These are phyloP conservation scores for Phytophthora pini DNA, from an alignment of 352 stramenopile species.

Conservation along the genomic window DNA sequence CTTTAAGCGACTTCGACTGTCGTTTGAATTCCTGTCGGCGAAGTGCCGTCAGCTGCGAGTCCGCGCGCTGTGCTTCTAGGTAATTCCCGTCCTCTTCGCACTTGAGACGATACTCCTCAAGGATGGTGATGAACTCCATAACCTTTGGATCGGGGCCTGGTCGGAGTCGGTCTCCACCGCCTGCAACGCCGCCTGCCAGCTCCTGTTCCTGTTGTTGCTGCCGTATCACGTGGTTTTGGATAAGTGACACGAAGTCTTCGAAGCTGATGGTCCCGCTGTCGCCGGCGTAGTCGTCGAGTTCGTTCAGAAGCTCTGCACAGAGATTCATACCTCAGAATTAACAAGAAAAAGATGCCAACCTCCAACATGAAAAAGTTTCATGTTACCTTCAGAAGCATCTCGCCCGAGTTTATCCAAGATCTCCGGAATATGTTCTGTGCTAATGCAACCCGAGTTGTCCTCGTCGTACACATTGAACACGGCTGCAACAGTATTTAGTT, in stretches of 20 bases:
- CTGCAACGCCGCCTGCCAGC: slow-evolving; percentile 31
- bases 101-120: slow-evolving; percentile 95
- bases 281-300: slow-evolving; percentile 65
- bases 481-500: slow-evolving; percentile 35
- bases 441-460: slow-evolving; percentile 59
- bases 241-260: slow-evolving; percentile 67
- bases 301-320: slow-evolving; percentile 65
- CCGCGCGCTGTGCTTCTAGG: slow-evolving; percentile 90
- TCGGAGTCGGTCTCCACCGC: slow-evolving; percentile 47
- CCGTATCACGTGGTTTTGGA: slow-evolving; percentile 45
- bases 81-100: slow-evolving; percentile 96
- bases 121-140: slow-evolving; percentile 93
- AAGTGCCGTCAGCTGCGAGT: slow-evolving; percentile 88
- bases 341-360: background rate
- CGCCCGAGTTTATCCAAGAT: slow-evolving; percentile 81
- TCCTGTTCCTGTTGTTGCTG: slow-evolving; percentile 52
- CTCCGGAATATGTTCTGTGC: slow-evolving; percentile 69
- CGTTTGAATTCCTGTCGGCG: slow-evolving; percentile 93
- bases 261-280: slow-evolving; percentile 67
- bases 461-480: slow-evolving; percentile 86
- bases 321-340: background rate
- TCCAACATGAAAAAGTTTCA: background rate
- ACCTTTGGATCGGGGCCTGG: slow-evolving; percentile 91
- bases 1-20: slow-evolving; percentile 92
- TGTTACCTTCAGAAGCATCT: slow-evolving; percentile 67